These are phyloP conservation scores for Isabelozyma pseudorhagii DNA, from an alignment of 805 yeast genomes.

Conservation along the genomic window DNA sequence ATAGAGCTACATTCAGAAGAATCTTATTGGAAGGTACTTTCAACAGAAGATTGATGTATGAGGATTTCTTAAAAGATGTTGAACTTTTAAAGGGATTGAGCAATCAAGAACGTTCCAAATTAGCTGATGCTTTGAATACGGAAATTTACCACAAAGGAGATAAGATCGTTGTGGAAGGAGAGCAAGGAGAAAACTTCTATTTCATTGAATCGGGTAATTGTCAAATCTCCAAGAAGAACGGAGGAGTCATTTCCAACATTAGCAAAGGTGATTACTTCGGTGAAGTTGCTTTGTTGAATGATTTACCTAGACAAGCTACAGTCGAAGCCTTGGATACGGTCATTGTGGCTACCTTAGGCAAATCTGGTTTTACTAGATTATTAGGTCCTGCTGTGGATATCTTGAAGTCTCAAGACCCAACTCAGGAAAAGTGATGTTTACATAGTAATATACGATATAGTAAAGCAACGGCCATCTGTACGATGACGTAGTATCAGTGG, in stretches of 20 bases:
- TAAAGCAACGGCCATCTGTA: too few relatives aligned
- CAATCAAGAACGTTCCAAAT: conserved; percentile 78
- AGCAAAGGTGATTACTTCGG: conserved; percentile 92
- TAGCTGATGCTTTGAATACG: conserved; percentile 92
- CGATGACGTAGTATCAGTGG: not conserved
- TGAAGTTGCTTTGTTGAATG: conserved; percentile 89
- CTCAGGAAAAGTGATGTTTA: conserved; percentile 17
- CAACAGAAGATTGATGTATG: conserved; percentile 87
- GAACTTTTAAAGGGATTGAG: conserved; percentile 74
- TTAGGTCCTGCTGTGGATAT: conserved; percentile 93
- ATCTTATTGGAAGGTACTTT: conserved; percentile 88
- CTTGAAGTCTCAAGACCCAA: conserved; percentile 83
- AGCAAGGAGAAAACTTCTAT: conserved; percentile 46
- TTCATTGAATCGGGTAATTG: conserved; percentile 73
- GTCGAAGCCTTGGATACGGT: conserved; percentile 73
- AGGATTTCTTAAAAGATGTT: conserved; percentile 80
- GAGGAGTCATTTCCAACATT: conserved; percentile 59
- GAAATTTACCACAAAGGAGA: conserved; percentile 69
- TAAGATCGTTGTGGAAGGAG: conserved; percentile 82
- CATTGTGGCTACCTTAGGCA: conserved; percentile 88
- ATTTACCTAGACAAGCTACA: conserved; percentile 91
- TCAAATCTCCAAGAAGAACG: conserved; percentile 59
- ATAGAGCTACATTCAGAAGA: conserved; percentile 87
- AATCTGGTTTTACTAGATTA: conserved; percentile 89
- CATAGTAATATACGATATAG: not conserved